A percentile compares a stretch with the other conserved stretches of the same genome.
These are phyloP conservation scores for Auriscalpium vulgare DNA, from an alignment of 768 basidiomycete species.

Conservation along the genomic window DNA sequence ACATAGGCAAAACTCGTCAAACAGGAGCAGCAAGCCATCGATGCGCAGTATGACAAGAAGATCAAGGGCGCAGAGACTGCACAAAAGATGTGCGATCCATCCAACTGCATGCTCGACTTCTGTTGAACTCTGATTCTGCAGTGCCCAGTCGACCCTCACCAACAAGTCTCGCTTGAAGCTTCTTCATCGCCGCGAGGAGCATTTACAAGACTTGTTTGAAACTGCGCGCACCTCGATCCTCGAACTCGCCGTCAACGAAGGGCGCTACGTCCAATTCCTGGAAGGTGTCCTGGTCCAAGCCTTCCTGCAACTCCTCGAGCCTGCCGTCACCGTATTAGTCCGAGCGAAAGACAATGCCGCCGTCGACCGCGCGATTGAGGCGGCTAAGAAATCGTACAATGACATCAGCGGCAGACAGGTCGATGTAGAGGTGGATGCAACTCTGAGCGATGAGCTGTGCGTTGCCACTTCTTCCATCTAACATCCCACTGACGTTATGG, in stretches of 20 bases:
- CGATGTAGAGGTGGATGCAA: slow-evolving; percentile 49
- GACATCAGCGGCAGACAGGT: slow-evolving; percentile 70
- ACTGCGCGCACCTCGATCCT: slow-evolving; percentile 58
- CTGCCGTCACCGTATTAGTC: slow-evolving; percentile 54
- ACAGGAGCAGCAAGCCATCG: slow-evolving; percentile 92
- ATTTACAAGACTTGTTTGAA: slow-evolving; percentile 82
- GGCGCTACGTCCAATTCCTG: slow-evolving; percentile 73
- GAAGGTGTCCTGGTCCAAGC: slow-evolving; percentile 83
- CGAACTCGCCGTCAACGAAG: slow-evolving; percentile 54
- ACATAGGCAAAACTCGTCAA: slow-evolving; percentile 91
- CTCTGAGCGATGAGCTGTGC: slow-evolving; percentile 62
- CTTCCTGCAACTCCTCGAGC: slow-evolving; percentile 75
- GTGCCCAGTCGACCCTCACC: slow-evolving; percentile 90
- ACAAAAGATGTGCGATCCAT: slow-evolving; percentile 80
- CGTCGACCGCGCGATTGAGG: slow-evolving; percentile 54
- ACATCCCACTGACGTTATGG: neutral
- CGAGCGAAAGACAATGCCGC: slow-evolving; percentile 60
- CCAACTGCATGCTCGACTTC: neutral
- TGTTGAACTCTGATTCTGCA: slow-evolving; percentile 22
- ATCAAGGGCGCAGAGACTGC: slow-evolving; percentile 87
- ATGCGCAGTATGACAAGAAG: slow-evolving; percentile 93
- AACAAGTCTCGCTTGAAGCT: slow-evolving; percentile 92
- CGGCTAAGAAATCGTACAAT: slow-evolving; percentile 60
- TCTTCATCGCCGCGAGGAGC: slow-evolving; percentile 86
- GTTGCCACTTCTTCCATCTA: slow-evolving; percentile 17